Base-by-base conservation (phyloP, 768 basidiomycete species). In the Leccinum subgranulosum region DNA sequence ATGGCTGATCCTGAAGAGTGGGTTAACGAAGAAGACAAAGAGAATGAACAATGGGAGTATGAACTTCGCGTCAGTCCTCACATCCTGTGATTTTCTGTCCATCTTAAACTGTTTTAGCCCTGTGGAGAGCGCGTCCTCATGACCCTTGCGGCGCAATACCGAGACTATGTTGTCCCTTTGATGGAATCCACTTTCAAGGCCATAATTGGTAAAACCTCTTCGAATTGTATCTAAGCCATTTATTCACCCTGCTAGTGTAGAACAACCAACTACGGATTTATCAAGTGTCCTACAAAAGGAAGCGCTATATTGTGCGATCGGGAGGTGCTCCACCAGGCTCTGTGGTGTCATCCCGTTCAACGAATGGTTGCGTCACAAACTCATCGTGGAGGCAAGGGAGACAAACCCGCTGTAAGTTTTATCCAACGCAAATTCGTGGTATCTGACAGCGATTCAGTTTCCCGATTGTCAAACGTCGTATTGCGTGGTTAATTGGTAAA, bases 101-200 rank as follows among this genome's bases (percentile, higher is more conserved):
- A 2, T 43, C 47, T 41, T 58, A 27, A 64, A 51, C 15, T 17
- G 43, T 19, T 36, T 10, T 58, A 98, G 96, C 87, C 94, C 1
- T 96, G 94, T 66, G 91, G 90, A 49, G 95, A 98, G 73, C 81
- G 94, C n/a, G 90, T 98, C 25, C 77, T 98, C 23, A 84, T 94
- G 77, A 86, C 89, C 19, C 72, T 96, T 19, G 81, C 86, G 17
- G 77, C 81, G 49, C 84, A 90, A 68, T 94, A 88, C 65, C 75
- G 78, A 6, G 78, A 84, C 29, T 84, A 82, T 63, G 87, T 94
- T 25, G 78, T 81, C 0, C 90, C 90, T 3, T 68, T 91, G 8
- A 77, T 95, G 51, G 75, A 75, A 54, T 67, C 74, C 21, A 82
- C 80, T 7, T 90, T 89, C 71, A 76, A 83, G 45, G 75, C 81